Base-by-base conservation (phyloP, 257 asterid species). In the Ajuga chamaepitys region DNA sequence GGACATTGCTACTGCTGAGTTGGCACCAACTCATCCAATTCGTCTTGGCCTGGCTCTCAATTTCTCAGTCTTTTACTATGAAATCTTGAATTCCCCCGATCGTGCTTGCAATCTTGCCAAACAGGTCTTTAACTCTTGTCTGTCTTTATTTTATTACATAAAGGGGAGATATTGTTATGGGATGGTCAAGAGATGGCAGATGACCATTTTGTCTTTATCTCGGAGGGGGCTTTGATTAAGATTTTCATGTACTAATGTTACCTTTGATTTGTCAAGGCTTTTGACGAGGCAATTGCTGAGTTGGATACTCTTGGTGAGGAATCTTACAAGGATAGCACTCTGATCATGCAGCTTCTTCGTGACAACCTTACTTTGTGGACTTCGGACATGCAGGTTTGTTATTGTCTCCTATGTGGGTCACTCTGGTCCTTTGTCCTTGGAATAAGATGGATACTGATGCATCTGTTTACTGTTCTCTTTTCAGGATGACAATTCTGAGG, bases 351-450 rank as follows among this genome's bases (percentile, higher is more conserved):
- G 80, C 97, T 90, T 73, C 89, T 90, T 58, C 96, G 97, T 11
- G 97, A 90, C 73, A 90, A 90, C 82, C 91, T 90, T 60, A 90
- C 96, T 48, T 62, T 90, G 78, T 90, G 97, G 97, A 90, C 96
- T 41, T 88, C 97, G 34, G 97, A 90, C 66, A 86, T 86, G 94
- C 95, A 85, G 95, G 97, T 83, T 68, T 14, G 61, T 35, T 18
- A 7, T 28, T 40, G 25, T 41, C 46, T 37, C 12, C 12, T 3
- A 38, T 2, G 8, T 21, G 3, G 22, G n/a, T 0, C 13, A 16
- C 7, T 34, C 16, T 11, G 7, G 30, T 40, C 38, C 32, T 5
- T 5, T 20, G 40, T 9, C 38, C n/a, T 22, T 28, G 37, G 25
- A 30, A n/a, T 7, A 18, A 52, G 37, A n/a, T n/a, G 0, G 21